Evolutionary conservation across 2,329 filamentous ascomycete species (phyloP).

Genomic region (Didymella exigua): DNA sequence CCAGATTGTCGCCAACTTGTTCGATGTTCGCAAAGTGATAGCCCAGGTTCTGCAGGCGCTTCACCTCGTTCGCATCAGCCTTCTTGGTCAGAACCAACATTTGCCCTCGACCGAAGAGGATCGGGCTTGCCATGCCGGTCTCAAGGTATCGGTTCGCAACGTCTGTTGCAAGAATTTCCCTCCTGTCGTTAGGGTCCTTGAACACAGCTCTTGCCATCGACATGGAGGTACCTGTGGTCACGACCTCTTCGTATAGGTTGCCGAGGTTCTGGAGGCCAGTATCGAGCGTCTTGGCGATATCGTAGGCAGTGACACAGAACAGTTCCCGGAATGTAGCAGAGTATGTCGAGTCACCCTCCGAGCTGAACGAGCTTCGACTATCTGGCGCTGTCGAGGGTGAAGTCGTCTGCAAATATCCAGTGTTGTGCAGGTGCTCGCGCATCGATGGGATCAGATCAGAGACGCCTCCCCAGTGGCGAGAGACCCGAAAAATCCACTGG

Average conservation of each 20-base stretch:
- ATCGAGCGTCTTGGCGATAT: conserved; percentile 72
- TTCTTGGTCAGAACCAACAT: conserved; percentile 79
- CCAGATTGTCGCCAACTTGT: conserved; percentile 70
- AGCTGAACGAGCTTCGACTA: conserved; percentile 28
- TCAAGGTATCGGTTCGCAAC: conserved; percentile 48
- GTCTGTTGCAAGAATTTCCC: conserved; percentile 34
- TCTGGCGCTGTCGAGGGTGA: conserved; percentile 21
- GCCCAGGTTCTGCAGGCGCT: conserved; percentile 70
- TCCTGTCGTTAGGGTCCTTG: conserved; percentile 25
- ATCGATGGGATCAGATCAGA: conserved; percentile 72
- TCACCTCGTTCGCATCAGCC: conserved; percentile 64
- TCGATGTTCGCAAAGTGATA: conserved; percentile 71
- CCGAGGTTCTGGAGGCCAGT: conserved; percentile 68
- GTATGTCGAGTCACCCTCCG: conserved; percentile 69
- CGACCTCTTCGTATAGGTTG: conserved; percentile 75
- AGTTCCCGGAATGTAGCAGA: conserved; percentile 79
- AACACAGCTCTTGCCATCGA: conserved; percentile 66
- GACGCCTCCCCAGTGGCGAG: conserved; percentile 75
- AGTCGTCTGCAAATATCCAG: conserved; percentile 31
- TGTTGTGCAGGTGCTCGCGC: conserved; percentile 70
- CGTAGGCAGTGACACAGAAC: conserved; percentile 78
- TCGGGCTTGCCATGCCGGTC: conserved; percentile 39
- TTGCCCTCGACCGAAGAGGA: conserved; percentile 70
- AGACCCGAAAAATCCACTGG: conserved; percentile 84
- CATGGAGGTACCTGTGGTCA: conserved; percentile 68